Percentiles rank a stretch among this genome's conserved stretches.
Conservation (phyloP, 805 yeast genomes). For the Scheffersomyces ergatensis region DNA sequence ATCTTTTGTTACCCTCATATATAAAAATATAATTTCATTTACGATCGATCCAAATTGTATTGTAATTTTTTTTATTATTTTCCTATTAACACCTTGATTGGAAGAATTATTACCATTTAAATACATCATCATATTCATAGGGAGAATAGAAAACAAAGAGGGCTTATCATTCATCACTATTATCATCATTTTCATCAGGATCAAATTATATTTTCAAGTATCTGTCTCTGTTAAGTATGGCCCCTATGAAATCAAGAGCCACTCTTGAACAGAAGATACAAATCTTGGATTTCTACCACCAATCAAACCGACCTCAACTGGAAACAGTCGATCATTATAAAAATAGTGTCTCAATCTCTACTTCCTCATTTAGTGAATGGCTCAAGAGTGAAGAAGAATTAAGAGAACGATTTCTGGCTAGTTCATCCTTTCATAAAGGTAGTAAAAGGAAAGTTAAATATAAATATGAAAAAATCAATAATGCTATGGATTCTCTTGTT, state of each 20-base stretch:
- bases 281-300: conserved; percentile 51
- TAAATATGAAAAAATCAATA: conserved; percentile 57
- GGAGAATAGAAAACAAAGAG: no score
- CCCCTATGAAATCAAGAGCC: conserved; percentile 43
- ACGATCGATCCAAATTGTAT: no score
- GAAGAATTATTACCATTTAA: no score
- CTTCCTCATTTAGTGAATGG: conserved; percentile 63
- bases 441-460: conserved; percentile 47
- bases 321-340: conserved; percentile 55
- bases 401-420: conserved; percentile 41
- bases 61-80: no score
- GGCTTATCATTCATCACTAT: no score
- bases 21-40: no score
- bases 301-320: conserved; percentile 50
- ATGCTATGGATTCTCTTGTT: conserved; percentile 57
- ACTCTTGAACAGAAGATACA: conserved; percentile 58
- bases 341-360: conserved; percentile 51
- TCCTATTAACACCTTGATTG: no score
- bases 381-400: conserved; percentile 51
- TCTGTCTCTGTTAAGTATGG: conserved; percentile 1
- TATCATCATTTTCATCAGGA: no score
- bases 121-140: no score
- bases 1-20: no score
- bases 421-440: conserved; percentile 26
- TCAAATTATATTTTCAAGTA: no score